phyloP scores from a whole-genome alignment of 805 yeast species.

The Lachancea nothofagi region DNA sequence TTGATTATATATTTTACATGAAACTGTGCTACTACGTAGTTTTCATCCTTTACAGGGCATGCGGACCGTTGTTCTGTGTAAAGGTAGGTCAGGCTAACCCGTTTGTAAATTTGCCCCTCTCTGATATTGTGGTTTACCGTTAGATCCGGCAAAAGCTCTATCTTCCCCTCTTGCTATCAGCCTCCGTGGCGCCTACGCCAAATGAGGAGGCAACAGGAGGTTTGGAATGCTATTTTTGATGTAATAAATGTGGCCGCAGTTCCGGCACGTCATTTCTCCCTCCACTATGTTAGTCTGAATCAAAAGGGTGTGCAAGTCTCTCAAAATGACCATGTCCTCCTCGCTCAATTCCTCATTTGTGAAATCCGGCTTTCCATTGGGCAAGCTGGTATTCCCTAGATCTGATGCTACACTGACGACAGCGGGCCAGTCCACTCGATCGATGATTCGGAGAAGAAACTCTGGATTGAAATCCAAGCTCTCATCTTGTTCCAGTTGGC shows the following conservation, averaged over 20 bases:
- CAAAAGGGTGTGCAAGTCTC: slow-evolving; percentile 70
- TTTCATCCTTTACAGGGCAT: no score
- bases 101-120: no score
- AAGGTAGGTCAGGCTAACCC: no score
- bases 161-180: no score
- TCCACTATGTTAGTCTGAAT: slow-evolving; percentile 82
- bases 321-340: slow-evolving; percentile 43
- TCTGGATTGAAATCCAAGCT: slow-evolving; percentile 73
- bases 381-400: slow-evolving; percentile 57
- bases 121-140: no score
- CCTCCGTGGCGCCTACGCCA: slow-evolving; percentile 47
- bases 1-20: no score
- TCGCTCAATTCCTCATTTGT: slow-evolving; percentile 36
- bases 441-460: slow-evolving; percentile 68
- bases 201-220: slow-evolving; percentile 89
- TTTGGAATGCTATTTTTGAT: slow-evolving; percentile 93
- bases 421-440: slow-evolving; percentile 86
- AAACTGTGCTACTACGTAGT: no score
- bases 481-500: slow-evolving; percentile 70
- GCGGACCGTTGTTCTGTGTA: no score
- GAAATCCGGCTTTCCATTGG: slow-evolving; percentile 54
- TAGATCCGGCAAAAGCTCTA: no score
- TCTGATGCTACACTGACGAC: slow-evolving; percentile 71
- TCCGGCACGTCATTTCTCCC: slow-evolving; percentile 83
- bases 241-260: slow-evolving; percentile 82